A percentile compares a stretch with the other conserved stretches of the same genome.
These are phyloP conservation scores for Periconia digitata DNA, from an alignment of 2,329 filamentous ascomycete species.

Conservation along the genomic window DNA sequence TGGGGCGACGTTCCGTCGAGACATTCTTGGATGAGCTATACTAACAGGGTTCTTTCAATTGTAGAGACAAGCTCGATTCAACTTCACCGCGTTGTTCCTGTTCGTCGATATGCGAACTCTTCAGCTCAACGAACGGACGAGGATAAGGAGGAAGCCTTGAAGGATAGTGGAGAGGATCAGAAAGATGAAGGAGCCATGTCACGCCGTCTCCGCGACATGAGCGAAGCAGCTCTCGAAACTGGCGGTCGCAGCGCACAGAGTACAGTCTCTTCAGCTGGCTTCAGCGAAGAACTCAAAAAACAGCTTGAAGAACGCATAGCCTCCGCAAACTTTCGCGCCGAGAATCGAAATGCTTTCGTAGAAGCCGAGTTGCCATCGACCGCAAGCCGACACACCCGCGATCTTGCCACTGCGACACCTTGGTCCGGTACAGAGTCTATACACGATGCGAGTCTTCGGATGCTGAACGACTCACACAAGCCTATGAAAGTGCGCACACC, in stretches of 20 bases:
- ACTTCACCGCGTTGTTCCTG: constrained; percentile 10
- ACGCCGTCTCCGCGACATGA: constrained; percentile 60
- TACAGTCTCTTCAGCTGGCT: constrained; percentile 62
- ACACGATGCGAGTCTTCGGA: constrained; percentile 77
- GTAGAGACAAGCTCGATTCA: no score
- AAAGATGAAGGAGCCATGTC: constrained; percentile 58
- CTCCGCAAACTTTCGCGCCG: constrained; percentile 55
- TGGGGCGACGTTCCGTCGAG: no score
- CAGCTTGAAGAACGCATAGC: constrained; percentile 62
- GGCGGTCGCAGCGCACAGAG: constrained; percentile 58
- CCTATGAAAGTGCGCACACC: constrained; percentile 40
- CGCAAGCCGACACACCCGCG: constrained; percentile 68
- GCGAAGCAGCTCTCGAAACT: constrained; percentile 58
- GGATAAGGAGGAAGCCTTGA: constrained; percentile 1
- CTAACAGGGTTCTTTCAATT: no score
- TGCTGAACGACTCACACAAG: constrained; percentile 67
- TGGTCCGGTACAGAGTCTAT: constrained; percentile 80
- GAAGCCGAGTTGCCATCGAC: constrained; percentile 57
- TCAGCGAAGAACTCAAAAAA: constrained; percentile 62
- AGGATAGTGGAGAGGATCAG: constrained; percentile 10
- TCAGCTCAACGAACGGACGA: constrained; percentile 17
- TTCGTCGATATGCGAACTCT: constrained; percentile 26
- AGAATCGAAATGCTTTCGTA: constrained; percentile 57
- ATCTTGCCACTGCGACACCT: constrained; percentile 66
- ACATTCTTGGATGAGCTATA: no score